These are phyloP conservation scores for Arthrinium phaeospermum DNA, from an alignment of 2,329 filamentous ascomycete genomes.

Conservation along the genomic window DNA sequence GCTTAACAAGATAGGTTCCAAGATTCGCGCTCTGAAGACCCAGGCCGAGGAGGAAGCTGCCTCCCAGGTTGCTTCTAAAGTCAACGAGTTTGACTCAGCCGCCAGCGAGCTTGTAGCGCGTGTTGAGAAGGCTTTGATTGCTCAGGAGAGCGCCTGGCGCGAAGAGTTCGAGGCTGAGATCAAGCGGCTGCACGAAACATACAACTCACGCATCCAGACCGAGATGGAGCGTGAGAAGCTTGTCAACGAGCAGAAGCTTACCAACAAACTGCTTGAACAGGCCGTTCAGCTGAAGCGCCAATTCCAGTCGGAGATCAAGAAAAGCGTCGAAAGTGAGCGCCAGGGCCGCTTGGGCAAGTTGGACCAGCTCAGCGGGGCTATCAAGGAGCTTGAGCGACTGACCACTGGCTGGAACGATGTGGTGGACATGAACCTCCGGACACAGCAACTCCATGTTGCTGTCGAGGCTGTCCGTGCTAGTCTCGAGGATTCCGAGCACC, in stretches of 20 bases:
- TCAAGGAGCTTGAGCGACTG: slow-evolving; percentile 84
- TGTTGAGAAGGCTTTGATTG: slow-evolving; percentile 82
- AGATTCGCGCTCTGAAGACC: slow-evolving; percentile 77
- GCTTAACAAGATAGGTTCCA: slow-evolving; percentile 75
- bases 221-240: slow-evolving; percentile 81
- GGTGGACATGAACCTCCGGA: slow-evolving; percentile 87
- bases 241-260: slow-evolving; percentile 80
- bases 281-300: slow-evolving; percentile 85
- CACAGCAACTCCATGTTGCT: slow-evolving; percentile 94
- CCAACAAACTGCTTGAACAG: slow-evolving; percentile 89
- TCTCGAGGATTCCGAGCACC: slow-evolving; percentile 74
- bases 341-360: slow-evolving; percentile 86
- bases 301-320: slow-evolving; percentile 78
- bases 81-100: slow-evolving; percentile 82
- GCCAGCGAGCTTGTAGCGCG: slow-evolving; percentile 86
- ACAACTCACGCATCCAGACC: slow-evolving; percentile 78
- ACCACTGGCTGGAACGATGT: slow-evolving; percentile 90
- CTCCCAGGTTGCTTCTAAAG: slow-evolving; percentile 72
- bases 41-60: slow-evolving; percentile 74
- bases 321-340: slow-evolving; percentile 87
- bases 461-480: slow-evolving; percentile 90
- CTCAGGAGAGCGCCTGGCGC: slow-evolving; percentile 82
- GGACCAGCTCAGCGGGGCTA: slow-evolving; percentile 75
- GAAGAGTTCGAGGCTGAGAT: slow-evolving; percentile 89
- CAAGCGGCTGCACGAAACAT: slow-evolving; percentile 75